Evolutionary conservation across 148 eudicot species (phyloP).

Genomic region (Polygonum maritimum): DNA sequence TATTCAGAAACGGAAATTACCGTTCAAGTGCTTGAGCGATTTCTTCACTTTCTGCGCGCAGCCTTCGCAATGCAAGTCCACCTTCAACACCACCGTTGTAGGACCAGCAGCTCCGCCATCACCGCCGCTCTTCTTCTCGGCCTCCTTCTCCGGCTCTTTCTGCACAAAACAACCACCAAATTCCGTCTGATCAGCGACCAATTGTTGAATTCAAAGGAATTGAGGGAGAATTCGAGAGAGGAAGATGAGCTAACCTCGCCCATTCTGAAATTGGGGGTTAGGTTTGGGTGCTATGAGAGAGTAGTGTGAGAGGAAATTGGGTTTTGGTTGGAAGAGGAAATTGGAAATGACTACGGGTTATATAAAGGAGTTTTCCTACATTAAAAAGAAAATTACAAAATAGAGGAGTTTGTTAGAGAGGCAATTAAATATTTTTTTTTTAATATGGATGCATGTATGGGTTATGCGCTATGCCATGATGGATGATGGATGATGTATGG

Average conservation of each 20-base stretch:
- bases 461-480: neutral
- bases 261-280: neutral
- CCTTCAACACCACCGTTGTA: constrained; percentile 43
- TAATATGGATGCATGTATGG: neutral
- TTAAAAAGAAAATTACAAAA: too few relatives aligned
- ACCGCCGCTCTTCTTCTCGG: constrained; percentile 6
- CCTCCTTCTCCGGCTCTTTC: constrained; percentile 1
- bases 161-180: constrained; percentile 1
- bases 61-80: constrained; percentile 96
- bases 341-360: neutral
- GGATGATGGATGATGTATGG: neutral
- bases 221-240: neutral
- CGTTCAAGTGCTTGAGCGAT: constrained; percentile 39
- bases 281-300: neutral
- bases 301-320: neutral
- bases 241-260: neutral
- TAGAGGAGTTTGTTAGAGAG: neutral
- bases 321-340: neutral
- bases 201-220: neutral
- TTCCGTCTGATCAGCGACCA: neutral
- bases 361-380: neutral
- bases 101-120: constrained; percentile 18
- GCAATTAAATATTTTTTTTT: neutral
- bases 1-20: constrained; percentile 21
- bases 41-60: constrained; percentile 77